phyloP scores from a whole-genome alignment of 2,329 filamentous ascomycete species.

The Coniochaeta sp. region DNA sequence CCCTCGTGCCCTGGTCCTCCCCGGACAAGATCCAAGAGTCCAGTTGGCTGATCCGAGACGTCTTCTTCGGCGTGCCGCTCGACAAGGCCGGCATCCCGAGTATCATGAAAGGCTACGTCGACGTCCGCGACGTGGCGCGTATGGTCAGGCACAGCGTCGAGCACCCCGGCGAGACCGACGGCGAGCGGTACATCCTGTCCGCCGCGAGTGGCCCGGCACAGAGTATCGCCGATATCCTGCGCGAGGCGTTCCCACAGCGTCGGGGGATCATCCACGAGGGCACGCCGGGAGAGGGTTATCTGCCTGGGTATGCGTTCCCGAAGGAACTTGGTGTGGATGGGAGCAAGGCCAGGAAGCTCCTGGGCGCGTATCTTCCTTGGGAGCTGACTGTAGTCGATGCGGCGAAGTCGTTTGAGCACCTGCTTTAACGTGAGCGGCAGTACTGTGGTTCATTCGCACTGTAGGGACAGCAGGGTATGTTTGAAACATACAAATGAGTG shows the following conservation, averaged over 20 bases:
- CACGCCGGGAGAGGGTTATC: slow-evolving; percentile 27
- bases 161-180: slow-evolving; percentile 25
- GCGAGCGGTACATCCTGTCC: slow-evolving; percentile 31
- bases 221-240: slow-evolving; percentile 32
- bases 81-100: slow-evolving; percentile 13
- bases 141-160: slow-evolving; percentile 29
- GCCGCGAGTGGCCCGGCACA: slow-evolving; percentile 24
- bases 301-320: slow-evolving; percentile 11
- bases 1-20: slow-evolving; percentile 22
- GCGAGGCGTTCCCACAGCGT: slow-evolving; percentile 25
- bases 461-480: too few species aligned
- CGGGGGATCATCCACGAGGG: slow-evolving; percentile 26
- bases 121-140: slow-evolving; percentile 36
- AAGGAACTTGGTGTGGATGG: slow-evolving; percentile 12
- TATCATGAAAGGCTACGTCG: slow-evolving; percentile 23
- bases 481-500: too few species aligned
- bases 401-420: slow-evolving; percentile 33
- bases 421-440: background rate
- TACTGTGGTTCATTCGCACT: too few species aligned
- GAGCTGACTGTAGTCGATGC: slow-evolving; percentile 31
- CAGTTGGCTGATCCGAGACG: slow-evolving; percentile 20
- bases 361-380: slow-evolving; percentile 24
- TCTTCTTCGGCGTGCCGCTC: slow-evolving; percentile 24
- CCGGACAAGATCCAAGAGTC: slow-evolving; percentile 24
- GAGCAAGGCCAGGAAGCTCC: slow-evolving; percentile 19